Evolutionary conservation across 257 asterid genomes (phyloP), one percentile per base, ranked within the genome.

Genomic region (Verbena officinalis): DNA sequence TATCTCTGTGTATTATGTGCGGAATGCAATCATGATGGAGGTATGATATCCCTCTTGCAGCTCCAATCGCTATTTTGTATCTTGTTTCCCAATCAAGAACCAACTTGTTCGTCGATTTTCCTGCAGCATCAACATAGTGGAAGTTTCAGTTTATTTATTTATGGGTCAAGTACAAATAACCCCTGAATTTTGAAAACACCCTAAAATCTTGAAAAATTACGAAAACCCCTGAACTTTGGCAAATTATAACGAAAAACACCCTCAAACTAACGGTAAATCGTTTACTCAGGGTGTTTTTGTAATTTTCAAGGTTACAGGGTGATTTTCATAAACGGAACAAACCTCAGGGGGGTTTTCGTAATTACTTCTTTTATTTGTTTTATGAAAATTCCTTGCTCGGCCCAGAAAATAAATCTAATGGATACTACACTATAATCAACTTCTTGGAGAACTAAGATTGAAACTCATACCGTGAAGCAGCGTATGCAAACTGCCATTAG

Each of bases 11-110:
- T 54, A 89, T 87, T 60, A 92, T 82, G 68, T 85, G 98, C 46
- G 97, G 97, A 54, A 89, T 79, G 78, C 98, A 92, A 34, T 89
- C 96, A 12, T 92, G 96, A 50, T 92, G 98, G 46, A 92, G 93
- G 80, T 89, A 92, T 12, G 95, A 75, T 67, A 92, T 59, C 57
- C 97, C 98, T 74, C 96, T 83, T 49, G 98, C 98, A 23, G 97
- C 86, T 53, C 97, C 97, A 60, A 89, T 73, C 30, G 91, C 97
- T 64, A 92, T 85, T 75, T 75, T 85, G 74, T 84, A 85, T 72
- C 96, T 82, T 49, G 88, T 67, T 39, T 78, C 73, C 98, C 98
- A 92, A 56, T 85, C 88, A 51, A 92, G 82, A 65, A 70, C 54
- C 80, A 36, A 58, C 83, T 77, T 84, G 79, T 85, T 73, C 49